Percentiles rank a stretch among this genome's conserved stretches.
Conservation (phyloP, 1,284 basidiomycete species). For the Heterobasidion occidentale region DNA sequence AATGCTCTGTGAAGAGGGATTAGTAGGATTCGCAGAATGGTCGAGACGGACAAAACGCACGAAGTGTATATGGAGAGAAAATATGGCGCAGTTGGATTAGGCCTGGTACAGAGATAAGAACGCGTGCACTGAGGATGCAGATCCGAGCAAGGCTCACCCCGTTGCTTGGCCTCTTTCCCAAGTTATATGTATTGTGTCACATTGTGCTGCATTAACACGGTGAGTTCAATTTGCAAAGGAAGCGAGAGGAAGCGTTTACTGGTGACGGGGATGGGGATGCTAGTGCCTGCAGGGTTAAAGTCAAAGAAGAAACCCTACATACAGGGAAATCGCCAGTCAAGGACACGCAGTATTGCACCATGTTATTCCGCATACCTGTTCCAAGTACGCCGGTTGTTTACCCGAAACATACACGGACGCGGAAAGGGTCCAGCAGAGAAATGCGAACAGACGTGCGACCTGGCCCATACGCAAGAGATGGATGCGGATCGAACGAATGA, state of each 20-base stretch:
- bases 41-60: slow-evolving; percentile 24
- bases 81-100: slow-evolving; percentile 48
- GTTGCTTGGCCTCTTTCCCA: slow-evolving; percentile 37
- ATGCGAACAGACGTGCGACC: background rate
- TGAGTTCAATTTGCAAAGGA: background rate
- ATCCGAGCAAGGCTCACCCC: slow-evolving; percentile 28
- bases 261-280: slow-evolving; percentile 40
- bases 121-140: background rate
- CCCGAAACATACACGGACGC: background rate
- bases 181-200: slow-evolving; percentile 41
- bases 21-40: background rate
- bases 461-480: background rate
- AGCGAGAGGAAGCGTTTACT: slow-evolving; percentile 20
- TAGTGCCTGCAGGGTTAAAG: slow-evolving; percentile 31
- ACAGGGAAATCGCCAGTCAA: background rate
- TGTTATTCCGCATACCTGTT: background rate
- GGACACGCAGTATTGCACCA: background rate
- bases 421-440: background rate
- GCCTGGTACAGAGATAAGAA: slow-evolving; percentile 23
- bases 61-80: slow-evolving; percentile 56
- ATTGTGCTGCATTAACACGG: slow-evolving; percentile 34
- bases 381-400: background rate
- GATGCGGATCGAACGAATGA: too few species aligned
- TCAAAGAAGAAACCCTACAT: slow-evolving; percentile 46
- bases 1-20: slow-evolving; percentile 26